A percentile compares a stretch with the other conserved stretches of the same genome.
phyloP scores from a whole-genome alignment of 768 basidiomycete genomes.

The Trametes elegans region DNA sequence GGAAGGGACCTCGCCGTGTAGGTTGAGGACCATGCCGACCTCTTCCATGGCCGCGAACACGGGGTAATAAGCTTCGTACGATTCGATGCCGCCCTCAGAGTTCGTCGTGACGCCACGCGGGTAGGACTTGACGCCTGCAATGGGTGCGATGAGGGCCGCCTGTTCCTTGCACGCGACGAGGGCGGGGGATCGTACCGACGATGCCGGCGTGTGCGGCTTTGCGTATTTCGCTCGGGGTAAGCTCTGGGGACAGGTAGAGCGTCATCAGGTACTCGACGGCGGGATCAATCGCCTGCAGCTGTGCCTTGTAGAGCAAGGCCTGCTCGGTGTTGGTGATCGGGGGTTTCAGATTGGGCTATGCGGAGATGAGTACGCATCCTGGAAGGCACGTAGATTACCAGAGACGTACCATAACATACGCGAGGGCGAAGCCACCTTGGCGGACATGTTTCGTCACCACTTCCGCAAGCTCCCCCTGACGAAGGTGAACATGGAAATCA shows the following conservation, averaged over 20 bases:
- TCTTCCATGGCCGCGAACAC: slow-evolving; percentile 94
- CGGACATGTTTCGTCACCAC: slow-evolving; percentile 90
- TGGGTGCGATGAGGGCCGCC: not conserved
- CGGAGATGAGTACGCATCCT: slow-evolving; percentile 1
- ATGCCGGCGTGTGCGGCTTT: slow-evolving; percentile 87
- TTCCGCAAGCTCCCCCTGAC: slow-evolving; percentile 78
- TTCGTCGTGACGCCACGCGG: slow-evolving; percentile 98
- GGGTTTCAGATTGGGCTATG: slow-evolving; percentile 88
- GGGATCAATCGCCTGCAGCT: slow-evolving; percentile 73
- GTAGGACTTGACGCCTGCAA: slow-evolving; percentile 86
- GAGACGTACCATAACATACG: slow-evolving; percentile 87
- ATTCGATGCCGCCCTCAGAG: slow-evolving; percentile 94
- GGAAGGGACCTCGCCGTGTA: slow-evolving; percentile 98
- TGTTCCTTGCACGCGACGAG: not conserved
- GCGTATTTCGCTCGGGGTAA: slow-evolving; percentile 87
- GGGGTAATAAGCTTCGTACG: slow-evolving; percentile 90
- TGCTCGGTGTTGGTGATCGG: slow-evolving; percentile 81
- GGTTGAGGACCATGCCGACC: slow-evolving; percentile 89
- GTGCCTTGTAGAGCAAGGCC: slow-evolving; percentile 76
- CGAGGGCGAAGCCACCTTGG: slow-evolving; percentile 84
- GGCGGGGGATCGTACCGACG: slow-evolving; percentile 39
- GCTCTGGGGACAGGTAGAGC: slow-evolving; percentile 86
- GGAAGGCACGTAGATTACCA: not conserved
- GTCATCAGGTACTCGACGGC: slow-evolving; percentile 91
- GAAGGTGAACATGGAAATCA: slow-evolving; percentile 96